phyloP scores from a whole-genome alignment of 768 basidiomycete species.

The Flagelloscypha sp. region DNA sequence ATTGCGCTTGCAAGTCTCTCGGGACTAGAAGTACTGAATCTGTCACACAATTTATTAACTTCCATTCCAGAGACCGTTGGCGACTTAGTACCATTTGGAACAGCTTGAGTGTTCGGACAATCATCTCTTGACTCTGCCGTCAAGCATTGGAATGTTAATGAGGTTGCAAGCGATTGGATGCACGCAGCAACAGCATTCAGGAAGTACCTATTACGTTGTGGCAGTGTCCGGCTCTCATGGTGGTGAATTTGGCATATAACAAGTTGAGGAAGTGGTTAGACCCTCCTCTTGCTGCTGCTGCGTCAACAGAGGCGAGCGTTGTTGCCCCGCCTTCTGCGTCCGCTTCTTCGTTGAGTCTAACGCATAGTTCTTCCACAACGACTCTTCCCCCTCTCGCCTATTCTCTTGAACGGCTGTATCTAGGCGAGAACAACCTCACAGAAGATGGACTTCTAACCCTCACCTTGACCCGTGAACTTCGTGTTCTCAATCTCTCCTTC shows the following conservation, averaged over 20 bases:
- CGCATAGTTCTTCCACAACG: too few species aligned
- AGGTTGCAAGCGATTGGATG: conserved; percentile 71
- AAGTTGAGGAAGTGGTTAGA: conserved; percentile 66
- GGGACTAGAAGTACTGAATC: conserved; percentile 58
- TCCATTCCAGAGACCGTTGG: conserved; percentile 79
- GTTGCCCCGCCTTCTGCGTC: too few species aligned
- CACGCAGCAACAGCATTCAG: conserved; percentile 83
- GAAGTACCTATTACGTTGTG: conserved; percentile 73
- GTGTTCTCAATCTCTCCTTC: conserved; percentile 85
- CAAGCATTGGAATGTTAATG: conserved; percentile 66
- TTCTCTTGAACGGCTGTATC: conserved; percentile 69
- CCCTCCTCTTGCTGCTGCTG: conserved; percentile 34
- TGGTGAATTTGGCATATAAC: conserved; percentile 87
- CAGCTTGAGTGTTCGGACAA: conserved; percentile 88
- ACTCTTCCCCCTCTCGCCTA: conserved; percentile 55
- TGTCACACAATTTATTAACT: conserved; percentile 85
- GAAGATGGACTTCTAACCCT: conserved; percentile 74
- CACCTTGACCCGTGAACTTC: conserved; percentile 67
- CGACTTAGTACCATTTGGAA: conserved; percentile 59
- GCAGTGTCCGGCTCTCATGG: conserved; percentile 66
- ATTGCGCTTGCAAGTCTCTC: conserved; percentile 63
- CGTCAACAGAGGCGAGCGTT: too few species aligned
- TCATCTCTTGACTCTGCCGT: conserved; percentile 67
- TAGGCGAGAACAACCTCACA: conserved; percentile 83
- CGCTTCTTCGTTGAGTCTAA: too few species aligned